A percentile compares a stretch with the other conserved stretches of the same genome.
Conservation (phyloP, 2,329 filamentous ascomycete genomes). For the Clathrospora elynae region DNA sequence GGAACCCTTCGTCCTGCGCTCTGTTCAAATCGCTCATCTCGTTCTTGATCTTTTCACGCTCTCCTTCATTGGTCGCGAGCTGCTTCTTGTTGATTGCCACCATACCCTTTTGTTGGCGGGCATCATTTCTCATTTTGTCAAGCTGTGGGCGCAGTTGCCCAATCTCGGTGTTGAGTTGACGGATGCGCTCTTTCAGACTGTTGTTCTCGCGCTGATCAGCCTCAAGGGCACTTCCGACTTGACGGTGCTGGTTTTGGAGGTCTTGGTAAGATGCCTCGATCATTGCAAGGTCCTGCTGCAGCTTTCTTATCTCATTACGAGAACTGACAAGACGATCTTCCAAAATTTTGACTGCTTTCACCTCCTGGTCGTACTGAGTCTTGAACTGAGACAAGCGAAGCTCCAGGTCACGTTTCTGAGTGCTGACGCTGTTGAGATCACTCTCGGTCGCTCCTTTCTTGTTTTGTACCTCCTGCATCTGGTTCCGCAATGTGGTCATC, state of each 20-base stretch:
- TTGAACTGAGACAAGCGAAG: conserved; percentile 84
- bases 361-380: conserved; percentile 89
- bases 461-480: conserved; percentile 90
- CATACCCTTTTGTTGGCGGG: conserved; percentile 91
- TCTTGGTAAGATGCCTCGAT: conserved; percentile 82
- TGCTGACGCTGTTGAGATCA: conserved; percentile 77
- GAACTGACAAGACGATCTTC: conserved; percentile 81
- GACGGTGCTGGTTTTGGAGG: conserved; percentile 79
- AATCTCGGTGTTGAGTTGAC: conserved; percentile 80
- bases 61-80: conserved; percentile 82
- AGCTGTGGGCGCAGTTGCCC: conserved; percentile 84
- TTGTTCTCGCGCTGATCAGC: conserved; percentile 88
- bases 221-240: conserved; percentile 74
- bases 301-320: conserved; percentile 78
- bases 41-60: conserved; percentile 82
- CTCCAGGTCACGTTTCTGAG: conserved; percentile 94
- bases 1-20: conserved; percentile 61
- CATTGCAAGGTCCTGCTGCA: conserved; percentile 82
- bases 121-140: conserved; percentile 90
- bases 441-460: conserved; percentile 80
- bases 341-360: conserved; percentile 79
- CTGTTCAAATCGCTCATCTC: conserved; percentile 74
- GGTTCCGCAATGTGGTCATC: conserved; percentile 84
- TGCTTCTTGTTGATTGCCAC: conserved; percentile 99
- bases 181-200: conserved; percentile 84